These are phyloP conservation scores for Ophiocordyceps polyrhachis-furcata DNA, from an alignment of 2,329 filamentous ascomycete species.

Conservation along the genomic window DNA sequence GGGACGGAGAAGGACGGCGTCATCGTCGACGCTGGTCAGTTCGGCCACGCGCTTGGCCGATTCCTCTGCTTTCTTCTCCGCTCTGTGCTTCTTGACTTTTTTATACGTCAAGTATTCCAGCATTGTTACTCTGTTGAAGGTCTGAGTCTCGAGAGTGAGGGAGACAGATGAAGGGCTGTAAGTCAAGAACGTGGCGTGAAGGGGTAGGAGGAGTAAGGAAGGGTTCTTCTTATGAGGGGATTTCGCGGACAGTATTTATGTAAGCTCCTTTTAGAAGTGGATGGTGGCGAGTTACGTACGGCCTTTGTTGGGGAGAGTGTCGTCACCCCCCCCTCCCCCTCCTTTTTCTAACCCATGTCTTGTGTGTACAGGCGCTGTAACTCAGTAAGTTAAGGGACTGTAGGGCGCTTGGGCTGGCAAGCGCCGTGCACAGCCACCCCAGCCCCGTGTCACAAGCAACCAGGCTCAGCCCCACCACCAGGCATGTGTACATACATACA, in stretches of 20 bases:
- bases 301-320: not conserved
- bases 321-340: not conserved
- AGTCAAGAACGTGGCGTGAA: not conserved
- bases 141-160: not conserved
- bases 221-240: not conserved
- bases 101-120: constrained; percentile 44
- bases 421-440: not conserved
- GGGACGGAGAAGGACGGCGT: constrained; percentile 28
- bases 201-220: not conserved
- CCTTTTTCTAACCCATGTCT: not conserved
- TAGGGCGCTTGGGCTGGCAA: not conserved
- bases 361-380: not conserved
- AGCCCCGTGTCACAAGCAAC: not conserved
- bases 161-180: not conserved
- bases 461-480: not conserved
- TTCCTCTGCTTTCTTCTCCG: constrained; percentile 20
- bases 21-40: constrained; percentile 1
- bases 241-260: too few relatives aligned
- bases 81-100: constrained; percentile 41
- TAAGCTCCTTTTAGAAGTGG: not conserved
- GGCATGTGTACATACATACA: too few relatives aligned
- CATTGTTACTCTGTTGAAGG: constrained; percentile 22
- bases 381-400: not conserved
- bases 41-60: constrained; percentile 5
- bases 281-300: not conserved